phyloP scores from a whole-genome alignment of 768 basidiomycete genomes.

The Mycena albidolilacea region DNA sequence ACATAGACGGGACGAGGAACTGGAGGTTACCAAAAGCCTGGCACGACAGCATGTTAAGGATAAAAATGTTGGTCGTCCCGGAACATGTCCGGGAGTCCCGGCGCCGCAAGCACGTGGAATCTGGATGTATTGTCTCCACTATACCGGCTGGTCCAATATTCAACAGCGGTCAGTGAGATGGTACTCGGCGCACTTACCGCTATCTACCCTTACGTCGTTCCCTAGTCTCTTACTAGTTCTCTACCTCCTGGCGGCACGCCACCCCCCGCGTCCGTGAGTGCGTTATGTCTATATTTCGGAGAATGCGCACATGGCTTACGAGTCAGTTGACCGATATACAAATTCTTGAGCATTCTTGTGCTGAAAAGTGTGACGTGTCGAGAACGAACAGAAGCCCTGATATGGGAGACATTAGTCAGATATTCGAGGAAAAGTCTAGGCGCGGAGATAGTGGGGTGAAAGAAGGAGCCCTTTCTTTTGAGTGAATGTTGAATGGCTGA shows the following conservation, averaged over 20 bases:
- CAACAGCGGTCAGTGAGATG: constrained; percentile 6
- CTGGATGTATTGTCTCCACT: constrained; percentile 9
- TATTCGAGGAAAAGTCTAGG: neutral
- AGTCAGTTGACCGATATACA: constrained; percentile 20
- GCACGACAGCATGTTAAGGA: too few species aligned
- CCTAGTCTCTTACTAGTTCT: constrained; percentile 1
- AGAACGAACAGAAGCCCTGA: constrained; percentile 10
- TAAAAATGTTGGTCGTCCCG: too few species aligned
- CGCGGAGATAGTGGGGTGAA: constrained; percentile 12
- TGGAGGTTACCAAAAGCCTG: too few species aligned
- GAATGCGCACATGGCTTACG: constrained; percentile 5
- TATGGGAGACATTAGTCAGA: constrained; percentile 12
- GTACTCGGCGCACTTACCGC: neutral
- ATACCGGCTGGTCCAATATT: neutral
- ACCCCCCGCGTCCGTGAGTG: constrained; percentile 3
- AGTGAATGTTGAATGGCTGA: constrained; percentile 15
- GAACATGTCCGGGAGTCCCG: neutral
- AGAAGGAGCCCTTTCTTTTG: constrained; percentile 3
- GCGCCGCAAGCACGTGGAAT: constrained; percentile 1
- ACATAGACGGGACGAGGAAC: too few species aligned
- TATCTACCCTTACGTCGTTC: neutral
- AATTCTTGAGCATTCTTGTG: neutral
- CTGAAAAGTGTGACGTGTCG: neutral
- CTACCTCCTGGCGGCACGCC: neutral
- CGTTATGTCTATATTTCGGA: constrained; percentile 8